phyloP scores from a whole-genome alignment of 2,329 filamentous ascomycete genomes.

The Seiridium cupressi region DNA sequence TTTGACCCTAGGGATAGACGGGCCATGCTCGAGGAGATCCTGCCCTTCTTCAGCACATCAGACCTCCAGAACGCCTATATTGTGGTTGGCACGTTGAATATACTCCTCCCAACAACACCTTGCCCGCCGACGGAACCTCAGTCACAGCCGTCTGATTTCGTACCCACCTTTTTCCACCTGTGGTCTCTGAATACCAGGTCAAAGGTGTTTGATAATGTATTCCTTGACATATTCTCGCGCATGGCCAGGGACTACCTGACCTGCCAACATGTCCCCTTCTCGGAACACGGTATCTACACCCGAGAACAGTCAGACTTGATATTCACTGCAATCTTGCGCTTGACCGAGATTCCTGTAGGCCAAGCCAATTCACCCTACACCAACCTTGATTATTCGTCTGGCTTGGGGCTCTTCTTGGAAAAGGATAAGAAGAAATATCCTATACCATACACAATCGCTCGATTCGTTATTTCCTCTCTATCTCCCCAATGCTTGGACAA shows the following conservation, averaged over 20 bases:
- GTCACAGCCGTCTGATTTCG: constrained; percentile 82
- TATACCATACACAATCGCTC: constrained; percentile 83
- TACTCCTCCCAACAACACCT: constrained; percentile 82
- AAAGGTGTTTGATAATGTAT: constrained; percentile 79
- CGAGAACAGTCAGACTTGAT: constrained; percentile 88
- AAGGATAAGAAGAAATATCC: constrained; percentile 94
- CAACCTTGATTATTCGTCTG: constrained; percentile 77
- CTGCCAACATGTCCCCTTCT: constrained; percentile 74
- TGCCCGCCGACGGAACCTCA: constrained; percentile 68
- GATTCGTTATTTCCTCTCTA: constrained; percentile 90
- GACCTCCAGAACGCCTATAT: constrained; percentile 91
- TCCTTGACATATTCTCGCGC: constrained; percentile 86
- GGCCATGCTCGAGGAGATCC: constrained; percentile 75
- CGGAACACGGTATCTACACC: constrained; percentile 86
- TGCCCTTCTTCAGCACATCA: constrained; percentile 89
- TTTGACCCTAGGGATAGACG: constrained; percentile 87
- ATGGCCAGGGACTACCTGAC: constrained; percentile 80
- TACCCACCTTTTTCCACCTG: constrained; percentile 93
- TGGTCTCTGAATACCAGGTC: constrained; percentile 94
- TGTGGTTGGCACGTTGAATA: constrained; percentile 82
- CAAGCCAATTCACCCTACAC: constrained; percentile 94
- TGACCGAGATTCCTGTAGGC: constrained; percentile 94
- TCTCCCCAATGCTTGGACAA: constrained; percentile 78
- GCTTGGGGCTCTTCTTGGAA: constrained; percentile 82
- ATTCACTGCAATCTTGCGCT: constrained; percentile 83